phyloP scores from a whole-genome alignment of 306 rosid species.

The Fragaria vesca region DNA sequence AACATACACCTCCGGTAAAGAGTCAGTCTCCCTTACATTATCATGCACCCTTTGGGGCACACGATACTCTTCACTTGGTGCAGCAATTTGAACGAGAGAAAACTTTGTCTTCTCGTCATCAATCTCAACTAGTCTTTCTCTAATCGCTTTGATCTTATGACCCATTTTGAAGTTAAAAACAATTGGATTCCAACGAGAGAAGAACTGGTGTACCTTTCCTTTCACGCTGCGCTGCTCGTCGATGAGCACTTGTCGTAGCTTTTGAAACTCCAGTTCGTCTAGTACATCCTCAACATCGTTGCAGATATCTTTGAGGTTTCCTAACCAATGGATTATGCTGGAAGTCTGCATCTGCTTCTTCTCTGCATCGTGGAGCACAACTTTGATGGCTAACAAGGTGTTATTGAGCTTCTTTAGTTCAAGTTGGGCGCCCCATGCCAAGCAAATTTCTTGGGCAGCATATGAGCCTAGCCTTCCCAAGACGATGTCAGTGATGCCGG shows the following conservation, averaged over 20 bases:
- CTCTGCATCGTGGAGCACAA: conserved; percentile 5
- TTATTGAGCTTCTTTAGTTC: background rate
- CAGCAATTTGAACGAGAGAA: background rate
- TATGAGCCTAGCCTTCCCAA: background rate
- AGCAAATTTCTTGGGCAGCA: no score
- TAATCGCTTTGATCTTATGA: background rate
- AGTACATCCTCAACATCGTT: background rate
- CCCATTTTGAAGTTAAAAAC: background rate
- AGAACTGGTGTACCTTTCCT: conserved; percentile 13
- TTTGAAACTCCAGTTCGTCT: conserved; percentile 14
- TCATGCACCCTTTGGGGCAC: no score
- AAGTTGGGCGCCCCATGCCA: background rate
- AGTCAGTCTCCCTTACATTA: background rate
- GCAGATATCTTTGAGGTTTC: background rate
- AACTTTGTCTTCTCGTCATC: background rate
- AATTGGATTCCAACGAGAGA: conserved; percentile 9
- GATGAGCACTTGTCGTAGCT: background rate
- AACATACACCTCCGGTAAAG: background rate
- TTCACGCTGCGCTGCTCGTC: no score
- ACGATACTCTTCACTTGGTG: background rate
- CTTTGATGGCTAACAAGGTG: background rate
- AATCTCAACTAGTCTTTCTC: background rate
- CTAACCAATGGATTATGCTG: background rate
- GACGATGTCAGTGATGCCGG: background rate
- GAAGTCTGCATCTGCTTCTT: background rate